Evolutionary conservation across 176 grass and related monocot species (phyloP).

Genomic region (Avena atlantica): DNA sequence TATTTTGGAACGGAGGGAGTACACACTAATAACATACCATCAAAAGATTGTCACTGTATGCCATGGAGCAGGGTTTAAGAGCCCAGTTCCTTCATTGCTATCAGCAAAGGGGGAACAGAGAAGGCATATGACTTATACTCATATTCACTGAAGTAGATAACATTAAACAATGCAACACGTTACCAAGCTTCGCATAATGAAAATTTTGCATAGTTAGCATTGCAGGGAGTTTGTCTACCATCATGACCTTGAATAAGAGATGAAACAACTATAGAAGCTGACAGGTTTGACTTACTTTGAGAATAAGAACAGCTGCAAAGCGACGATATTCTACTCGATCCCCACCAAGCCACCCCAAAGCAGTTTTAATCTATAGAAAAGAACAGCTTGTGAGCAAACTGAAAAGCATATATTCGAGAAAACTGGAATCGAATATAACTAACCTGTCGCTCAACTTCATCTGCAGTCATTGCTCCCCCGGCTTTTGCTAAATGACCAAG

Average conservation of each 20-base stretch:
- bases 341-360: conserved; percentile 85
- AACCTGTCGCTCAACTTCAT: conserved; percentile 95
- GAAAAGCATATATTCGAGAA: conserved; percentile 26
- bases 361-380: conserved; percentile 79
- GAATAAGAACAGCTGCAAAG: conserved; percentile 98
- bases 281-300: conserved; percentile 75
- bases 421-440: conserved; percentile 1
- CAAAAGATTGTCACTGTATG: background rate
- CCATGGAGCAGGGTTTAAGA: conserved; percentile 1
- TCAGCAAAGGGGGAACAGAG: conserved; percentile 6
- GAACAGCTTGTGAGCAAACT: conserved; percentile 31
- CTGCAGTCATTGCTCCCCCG: conserved; percentile 93
- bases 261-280: conserved; percentile 24
- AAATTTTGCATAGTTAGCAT: background rate
- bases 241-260: conserved; percentile 28
- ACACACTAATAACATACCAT: background rate
- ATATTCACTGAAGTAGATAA: background rate
- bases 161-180: background rate
- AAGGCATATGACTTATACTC: conserved; percentile 1
- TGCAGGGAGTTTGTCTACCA: conserved; percentile 3
- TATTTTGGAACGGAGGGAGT: too few species aligned
- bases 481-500: conserved; percentile 89
- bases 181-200: background rate
- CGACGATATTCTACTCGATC: conserved; percentile 94
- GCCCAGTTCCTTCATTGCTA: background rate